Conservation (phyloP, 2,329 filamentous ascomycete species). For the Fusarium udum region DNA sequence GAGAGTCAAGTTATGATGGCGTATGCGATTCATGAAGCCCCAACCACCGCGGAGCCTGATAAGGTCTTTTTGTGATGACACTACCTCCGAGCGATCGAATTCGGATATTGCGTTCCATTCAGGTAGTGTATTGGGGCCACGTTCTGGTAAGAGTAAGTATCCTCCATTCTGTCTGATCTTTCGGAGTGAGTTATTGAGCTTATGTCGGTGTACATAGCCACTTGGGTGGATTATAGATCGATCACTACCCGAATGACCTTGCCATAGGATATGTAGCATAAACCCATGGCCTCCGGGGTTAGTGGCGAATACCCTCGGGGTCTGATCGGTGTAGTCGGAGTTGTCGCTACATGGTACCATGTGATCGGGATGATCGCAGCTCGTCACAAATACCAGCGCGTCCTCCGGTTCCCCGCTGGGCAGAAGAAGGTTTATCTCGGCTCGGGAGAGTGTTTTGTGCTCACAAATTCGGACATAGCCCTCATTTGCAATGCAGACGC, state of each 20-base stretch:
- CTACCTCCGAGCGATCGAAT: background rate
- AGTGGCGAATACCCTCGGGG: background rate
- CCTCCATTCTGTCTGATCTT: background rate
- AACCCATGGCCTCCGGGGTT: background rate
- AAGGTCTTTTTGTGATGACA: background rate
- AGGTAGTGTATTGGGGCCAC: accelerated
- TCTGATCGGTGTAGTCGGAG: background rate
- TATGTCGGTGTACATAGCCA: background rate
- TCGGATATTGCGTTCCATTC: background rate
- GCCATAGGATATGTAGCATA: background rate
- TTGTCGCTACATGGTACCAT: background rate
- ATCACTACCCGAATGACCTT: background rate
- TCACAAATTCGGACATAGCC: background rate
- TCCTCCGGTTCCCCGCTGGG: background rate
- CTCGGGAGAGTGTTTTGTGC: background rate
- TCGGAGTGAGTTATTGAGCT: background rate
- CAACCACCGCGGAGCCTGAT: background rate
- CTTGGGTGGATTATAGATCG: background rate
- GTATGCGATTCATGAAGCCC: background rate
- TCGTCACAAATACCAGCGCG: background rate
- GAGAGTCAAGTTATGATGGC: background rate
- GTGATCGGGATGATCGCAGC: background rate
- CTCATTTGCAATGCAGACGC: background rate
- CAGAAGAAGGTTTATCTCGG: background rate
- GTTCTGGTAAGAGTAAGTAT: accelerated